Evolutionary conservation across 768 basidiomycete genomes (phyloP).

Genomic region (Trametes cingulata): DNA sequence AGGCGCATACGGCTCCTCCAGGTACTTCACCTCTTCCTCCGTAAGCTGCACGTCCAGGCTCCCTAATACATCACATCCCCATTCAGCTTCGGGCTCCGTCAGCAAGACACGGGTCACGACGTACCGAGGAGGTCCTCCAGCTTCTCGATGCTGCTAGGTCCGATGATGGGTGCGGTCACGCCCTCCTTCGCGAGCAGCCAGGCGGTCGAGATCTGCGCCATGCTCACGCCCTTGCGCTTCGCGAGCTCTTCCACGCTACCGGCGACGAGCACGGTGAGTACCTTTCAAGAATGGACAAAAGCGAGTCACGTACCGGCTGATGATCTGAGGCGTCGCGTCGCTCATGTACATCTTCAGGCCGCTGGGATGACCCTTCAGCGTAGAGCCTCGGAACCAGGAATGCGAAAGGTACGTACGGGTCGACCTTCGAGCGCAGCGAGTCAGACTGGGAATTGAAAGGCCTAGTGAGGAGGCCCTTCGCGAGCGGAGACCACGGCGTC

Average conservation of each 20-base stretch:
- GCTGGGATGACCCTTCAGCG: background rate
- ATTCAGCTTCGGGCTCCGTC: background rate
- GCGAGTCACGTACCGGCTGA: background rate
- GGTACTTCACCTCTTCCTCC: conserved; percentile 55
- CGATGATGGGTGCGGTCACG: conserved; percentile 44
- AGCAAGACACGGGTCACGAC: background rate
- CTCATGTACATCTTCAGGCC: background rate
- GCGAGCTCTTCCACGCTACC: conserved; percentile 38
- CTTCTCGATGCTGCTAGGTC: conserved; percentile 39
- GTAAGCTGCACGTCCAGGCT: conserved; percentile 1
- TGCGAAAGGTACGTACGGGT: conserved; percentile 23
- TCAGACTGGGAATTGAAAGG: conserved; percentile 22
- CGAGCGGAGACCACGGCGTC: conserved; percentile 45
- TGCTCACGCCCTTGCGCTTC: conserved; percentile 38
- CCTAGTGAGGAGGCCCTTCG: conserved; percentile 35
- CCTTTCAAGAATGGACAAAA: background rate
- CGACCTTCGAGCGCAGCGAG: conserved; percentile 28
- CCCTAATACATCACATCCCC: background rate
- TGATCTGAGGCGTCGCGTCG: background rate
- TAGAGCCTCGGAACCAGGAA: background rate
- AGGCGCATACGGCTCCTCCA: conserved; percentile 52
- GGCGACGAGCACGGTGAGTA: background rate
- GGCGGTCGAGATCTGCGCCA: conserved; percentile 43
- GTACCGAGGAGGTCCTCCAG: conserved; percentile 42
- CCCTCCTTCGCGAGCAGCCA: conserved; percentile 31